Base-by-base conservation (phyloP, 2,329 filamentous ascomycete species). In the Nemania abortiva region DNA sequence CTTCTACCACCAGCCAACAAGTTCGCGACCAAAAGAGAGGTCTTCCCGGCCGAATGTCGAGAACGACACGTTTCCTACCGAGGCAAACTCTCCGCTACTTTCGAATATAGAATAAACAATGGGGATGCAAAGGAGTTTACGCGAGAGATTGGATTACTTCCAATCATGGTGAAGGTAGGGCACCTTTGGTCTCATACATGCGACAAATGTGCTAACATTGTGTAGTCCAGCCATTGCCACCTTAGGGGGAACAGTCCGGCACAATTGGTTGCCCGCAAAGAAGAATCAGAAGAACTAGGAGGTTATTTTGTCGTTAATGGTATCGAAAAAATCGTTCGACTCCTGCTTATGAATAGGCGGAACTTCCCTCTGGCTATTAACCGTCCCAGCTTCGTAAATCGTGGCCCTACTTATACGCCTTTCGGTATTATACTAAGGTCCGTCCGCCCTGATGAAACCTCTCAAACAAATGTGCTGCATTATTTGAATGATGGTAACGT, bases 241-340 rank as follows among this genome's bases (percentile, higher is more conserved):
- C 88, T 99, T 29, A 91, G 97, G 80, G 91, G 92, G 70, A 91
- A 95, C 76, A 91, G 93, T 6, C 96, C 96, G 0, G 91, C 91
- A 11, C 87, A 92, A 76, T 87, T 99, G 18, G 94, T 98, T 34
- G 87, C 92, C 72, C 89, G 90, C 69, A 97, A 98, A 79, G 96
- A 99, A 82, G 96, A 99, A 81, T 92, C 95, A 0, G 96, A 99
- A 81, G 96, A 99, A 81, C 83, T 98, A 37, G 96, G 96, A 45
- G 96, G 96, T 53, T 99, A 98, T 81, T 99, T 98, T 78, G 90
- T 99, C 76, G 92, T 99, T 77, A 99, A 99, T 80, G 96, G 96
- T 73, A 97, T 95, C 77, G 96, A 99, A 81, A 98, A 98, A 84
- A 89, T 98, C 66, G 94, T 98, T 75, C 93, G 96, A 78, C 90